These are phyloP conservation scores for Pleurotus eryngii DNA, from an alignment of 768 basidiomycete species.

Conservation along the genomic window DNA sequence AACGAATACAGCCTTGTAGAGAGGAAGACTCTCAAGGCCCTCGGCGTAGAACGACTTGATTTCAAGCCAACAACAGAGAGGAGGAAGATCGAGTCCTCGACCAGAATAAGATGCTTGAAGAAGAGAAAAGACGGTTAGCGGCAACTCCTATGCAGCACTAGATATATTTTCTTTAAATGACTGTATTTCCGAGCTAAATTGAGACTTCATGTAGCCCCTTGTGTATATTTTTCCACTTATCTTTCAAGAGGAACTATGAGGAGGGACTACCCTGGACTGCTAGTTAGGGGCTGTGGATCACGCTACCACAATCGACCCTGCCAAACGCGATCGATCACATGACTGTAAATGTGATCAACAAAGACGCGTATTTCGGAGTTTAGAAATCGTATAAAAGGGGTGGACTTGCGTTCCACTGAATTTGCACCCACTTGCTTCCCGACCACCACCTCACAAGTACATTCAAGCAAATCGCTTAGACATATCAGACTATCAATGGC, in stretches of 20 bases:
- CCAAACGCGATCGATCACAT: background rate
- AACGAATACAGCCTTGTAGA: conserved; percentile 57
- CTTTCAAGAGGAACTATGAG: too few relatives aligned
- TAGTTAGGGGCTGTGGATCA: too few relatives aligned
- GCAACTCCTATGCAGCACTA: background rate
- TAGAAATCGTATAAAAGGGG: conserved; percentile 8
- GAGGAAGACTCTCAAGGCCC: conserved; percentile 50
- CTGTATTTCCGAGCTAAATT: too few relatives aligned
- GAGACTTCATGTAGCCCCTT: too few relatives aligned
- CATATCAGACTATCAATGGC: conserved; percentile 43
- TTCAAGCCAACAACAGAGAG: conserved; percentile 48
- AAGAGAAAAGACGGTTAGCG: conserved; percentile 41
- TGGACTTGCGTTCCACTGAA: conserved; percentile 18
- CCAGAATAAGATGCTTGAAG: conserved; percentile 47
- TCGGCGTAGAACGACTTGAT: conserved; percentile 44
- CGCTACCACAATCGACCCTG: too few relatives aligned
- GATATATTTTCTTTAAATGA: too few relatives aligned
- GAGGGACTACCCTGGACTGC: too few relatives aligned
- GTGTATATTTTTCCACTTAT: too few relatives aligned
- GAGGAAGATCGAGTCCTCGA: conserved; percentile 36
- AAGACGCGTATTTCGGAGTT: conserved; percentile 7
- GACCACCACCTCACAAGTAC: conserved; percentile 22
- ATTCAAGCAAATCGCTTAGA: background rate
- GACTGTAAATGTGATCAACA: conserved; percentile 5
- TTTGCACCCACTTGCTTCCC: conserved; percentile 14